Conservation (phyloP, 2,329 filamentous ascomycete species). For the Fusarium oligoseptatum region DNA sequence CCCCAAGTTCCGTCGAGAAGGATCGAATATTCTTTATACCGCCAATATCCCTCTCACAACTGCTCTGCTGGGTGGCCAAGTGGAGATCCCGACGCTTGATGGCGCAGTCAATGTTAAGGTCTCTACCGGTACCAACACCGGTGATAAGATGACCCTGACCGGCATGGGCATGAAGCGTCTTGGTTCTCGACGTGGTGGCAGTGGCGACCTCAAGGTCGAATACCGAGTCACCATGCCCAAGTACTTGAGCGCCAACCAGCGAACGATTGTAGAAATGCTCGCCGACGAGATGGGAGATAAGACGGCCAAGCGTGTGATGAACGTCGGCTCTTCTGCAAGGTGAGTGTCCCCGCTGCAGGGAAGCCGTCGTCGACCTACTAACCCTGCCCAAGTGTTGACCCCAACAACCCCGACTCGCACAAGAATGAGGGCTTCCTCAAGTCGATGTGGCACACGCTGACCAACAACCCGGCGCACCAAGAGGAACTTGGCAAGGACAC, state of each 20-base stretch:
- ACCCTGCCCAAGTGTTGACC: constrained; percentile 29
- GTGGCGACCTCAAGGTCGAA: constrained; percentile 90
- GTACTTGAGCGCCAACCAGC: constrained; percentile 90
- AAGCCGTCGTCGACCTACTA: constrained; percentile 10
- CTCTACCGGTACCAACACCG: constrained; percentile 89
- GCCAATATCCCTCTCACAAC: constrained; percentile 93
- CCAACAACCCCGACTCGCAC: constrained; percentile 64
- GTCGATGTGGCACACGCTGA: constrained; percentile 92
- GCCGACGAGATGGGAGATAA: constrained; percentile 97
- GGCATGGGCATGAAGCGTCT: constrained; percentile 97
- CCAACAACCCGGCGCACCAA: constrained; percentile 76
- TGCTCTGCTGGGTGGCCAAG: constrained; percentile 90
- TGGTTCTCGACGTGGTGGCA: constrained; percentile 72
- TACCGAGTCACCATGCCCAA: constrained; percentile 97
- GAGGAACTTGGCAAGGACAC: constrained; percentile 42
- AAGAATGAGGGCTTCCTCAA: constrained; percentile 92
- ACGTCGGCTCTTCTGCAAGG: constrained; percentile 64
- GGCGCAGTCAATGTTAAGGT: constrained; percentile 92
- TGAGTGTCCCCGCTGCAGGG: constrained; percentile 37
- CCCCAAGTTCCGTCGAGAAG: constrained; percentile 87
- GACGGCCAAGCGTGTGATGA: constrained; percentile 93
- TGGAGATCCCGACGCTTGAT: constrained; percentile 89
- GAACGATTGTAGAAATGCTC: constrained; percentile 93
- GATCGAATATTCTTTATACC: constrained; percentile 93
- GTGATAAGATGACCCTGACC: constrained; percentile 88